A percentile compares a stretch with the other conserved stretches of the same genome.
phyloP scores from a whole-genome alignment of 371 early-diverging fungal species.

The Mortierella sp. region DNA sequence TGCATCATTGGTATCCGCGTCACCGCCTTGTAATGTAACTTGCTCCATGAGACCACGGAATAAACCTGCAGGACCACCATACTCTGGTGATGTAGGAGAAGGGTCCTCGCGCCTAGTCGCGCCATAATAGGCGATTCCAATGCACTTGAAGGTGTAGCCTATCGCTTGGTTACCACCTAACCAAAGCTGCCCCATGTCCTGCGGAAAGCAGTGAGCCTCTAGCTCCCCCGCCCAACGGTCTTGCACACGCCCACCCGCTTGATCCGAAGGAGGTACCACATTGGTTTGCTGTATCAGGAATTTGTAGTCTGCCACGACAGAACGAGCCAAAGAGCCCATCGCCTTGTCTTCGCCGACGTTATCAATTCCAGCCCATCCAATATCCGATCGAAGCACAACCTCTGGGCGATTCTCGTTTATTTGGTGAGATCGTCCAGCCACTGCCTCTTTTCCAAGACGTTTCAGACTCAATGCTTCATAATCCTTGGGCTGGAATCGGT shows the following conservation, averaged over 20 bases:
- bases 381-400: slow-evolving; percentile 30
- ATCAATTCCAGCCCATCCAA: slow-evolving; percentile 54
- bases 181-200: slow-evolving; percentile 41
- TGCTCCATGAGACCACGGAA: slow-evolving; percentile 51
- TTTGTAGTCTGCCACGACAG: slow-evolving; percentile 67
- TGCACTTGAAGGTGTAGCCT: slow-evolving; percentile 68
- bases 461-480: background rate
- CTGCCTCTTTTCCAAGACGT: slow-evolving; percentile 4
- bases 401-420: slow-evolving; percentile 19
- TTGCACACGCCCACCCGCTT: background rate
- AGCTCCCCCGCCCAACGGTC: slow-evolving; percentile 50
- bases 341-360: slow-evolving; percentile 50
- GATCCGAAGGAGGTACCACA: slow-evolving; percentile 36
- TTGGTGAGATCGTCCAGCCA: slow-evolving; percentile 5
- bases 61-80: slow-evolving; percentile 38
- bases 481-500: slow-evolving; percentile 24
- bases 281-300: slow-evolving; percentile 63
- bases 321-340: slow-evolving; percentile 58
- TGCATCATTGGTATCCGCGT: slow-evolving; percentile 75
- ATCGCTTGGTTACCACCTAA: slow-evolving; percentile 55
- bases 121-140: slow-evolving; percentile 67
- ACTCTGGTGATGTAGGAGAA: slow-evolving; percentile 29
- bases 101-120: slow-evolving; percentile 60
- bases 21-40: slow-evolving; percentile 71
- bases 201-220: slow-evolving; percentile 57